phyloP scores from a whole-genome alignment of 345 rosid genomes.

The Barbarea vulgaris region DNA sequence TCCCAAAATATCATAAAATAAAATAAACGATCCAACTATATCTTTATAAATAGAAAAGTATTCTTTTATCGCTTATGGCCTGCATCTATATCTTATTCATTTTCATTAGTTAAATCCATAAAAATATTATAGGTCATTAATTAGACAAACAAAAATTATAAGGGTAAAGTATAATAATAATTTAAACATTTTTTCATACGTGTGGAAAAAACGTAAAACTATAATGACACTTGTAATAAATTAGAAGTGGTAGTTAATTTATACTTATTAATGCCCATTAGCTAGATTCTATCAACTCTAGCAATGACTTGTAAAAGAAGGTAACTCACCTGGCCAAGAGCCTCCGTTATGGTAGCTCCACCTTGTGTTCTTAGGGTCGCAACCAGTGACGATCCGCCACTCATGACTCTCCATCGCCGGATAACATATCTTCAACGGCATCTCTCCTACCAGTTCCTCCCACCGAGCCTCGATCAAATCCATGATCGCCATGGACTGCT shows the following conservation, averaged over 20 bases:
- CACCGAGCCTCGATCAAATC: conserved; percentile 69
- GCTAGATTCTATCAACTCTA: background rate
- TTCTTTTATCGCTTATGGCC: background rate
- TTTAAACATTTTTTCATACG: background rate
- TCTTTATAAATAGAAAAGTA: background rate
- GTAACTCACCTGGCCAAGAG: conserved; percentile 69
- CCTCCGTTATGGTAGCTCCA: conserved; percentile 81
- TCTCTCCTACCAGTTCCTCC: conserved; percentile 77
- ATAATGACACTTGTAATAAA: background rate
- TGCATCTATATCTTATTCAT: background rate
- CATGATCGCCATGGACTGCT: conserved; percentile 71
- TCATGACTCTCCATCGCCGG: conserved; percentile 68
- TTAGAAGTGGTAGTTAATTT: background rate
- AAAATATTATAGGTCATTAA: too few relatives aligned
- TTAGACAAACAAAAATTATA: background rate
- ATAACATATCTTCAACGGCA: conserved; percentile 62
- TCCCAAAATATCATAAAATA: background rate
- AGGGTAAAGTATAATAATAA: background rate
- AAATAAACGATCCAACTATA: background rate
- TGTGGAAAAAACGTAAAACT: background rate
- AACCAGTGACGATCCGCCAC: conserved; percentile 67
- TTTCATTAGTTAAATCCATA: background rate
- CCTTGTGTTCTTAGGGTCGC: conserved; percentile 69
- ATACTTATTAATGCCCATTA: background rate
- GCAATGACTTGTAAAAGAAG: background rate